Percentiles rank a stretch among this genome's conserved stretches.
Conservation (phyloP, 2,329 filamentous ascomycete genomes). For the Colletotrichum aenigma region DNA sequence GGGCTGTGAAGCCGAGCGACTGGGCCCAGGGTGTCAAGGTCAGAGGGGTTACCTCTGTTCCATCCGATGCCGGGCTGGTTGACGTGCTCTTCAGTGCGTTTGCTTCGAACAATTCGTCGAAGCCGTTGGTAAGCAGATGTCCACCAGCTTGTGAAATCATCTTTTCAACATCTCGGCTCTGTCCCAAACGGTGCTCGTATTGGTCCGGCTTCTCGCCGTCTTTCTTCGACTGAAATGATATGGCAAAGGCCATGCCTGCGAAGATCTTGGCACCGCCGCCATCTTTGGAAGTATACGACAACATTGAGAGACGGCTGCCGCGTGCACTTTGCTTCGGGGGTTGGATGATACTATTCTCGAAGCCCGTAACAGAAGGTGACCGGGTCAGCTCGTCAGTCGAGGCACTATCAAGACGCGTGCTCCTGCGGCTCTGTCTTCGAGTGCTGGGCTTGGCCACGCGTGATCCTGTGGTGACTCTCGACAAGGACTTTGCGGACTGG, state of each 20-base stretch:
- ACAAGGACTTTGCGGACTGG: not conserved
- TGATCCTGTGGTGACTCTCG: not conserved
- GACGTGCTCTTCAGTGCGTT: slow-evolving; percentile 36
- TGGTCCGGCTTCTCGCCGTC: slow-evolving; percentile 60
- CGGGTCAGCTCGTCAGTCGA: slow-evolving; percentile 54
- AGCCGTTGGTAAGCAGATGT: slow-evolving; percentile 72
- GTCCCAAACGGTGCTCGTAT: slow-evolving; percentile 36
- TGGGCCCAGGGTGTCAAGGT: slow-evolving; percentile 57
- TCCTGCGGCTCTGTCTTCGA: slow-evolving; percentile 16
- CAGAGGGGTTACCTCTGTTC: slow-evolving; percentile 39
- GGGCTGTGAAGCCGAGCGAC: slow-evolving; percentile 75
- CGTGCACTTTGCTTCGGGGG: slow-evolving; percentile 27
- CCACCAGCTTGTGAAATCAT: slow-evolving; percentile 77
- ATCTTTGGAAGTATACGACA: slow-evolving; percentile 5
- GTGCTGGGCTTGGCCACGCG: slow-evolving; percentile 18
- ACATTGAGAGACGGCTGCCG: slow-evolving; percentile 9
- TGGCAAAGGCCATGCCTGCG: slow-evolving; percentile 82
- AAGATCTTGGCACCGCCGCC: slow-evolving; percentile 56
- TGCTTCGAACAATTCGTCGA: slow-evolving; percentile 77
- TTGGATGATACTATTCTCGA: slow-evolving; percentile 40
- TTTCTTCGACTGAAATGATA: slow-evolving; percentile 67
- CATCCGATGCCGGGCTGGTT: slow-evolving; percentile 31
- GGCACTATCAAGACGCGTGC: slow-evolving; percentile 37
- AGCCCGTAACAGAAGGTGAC: slow-evolving; percentile 39
- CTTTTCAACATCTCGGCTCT: slow-evolving; percentile 55